Evolutionary conservation across 2,329 filamentous ascomycete genomes (phyloP).

Genomic region (Curvularia sp.): DNA sequence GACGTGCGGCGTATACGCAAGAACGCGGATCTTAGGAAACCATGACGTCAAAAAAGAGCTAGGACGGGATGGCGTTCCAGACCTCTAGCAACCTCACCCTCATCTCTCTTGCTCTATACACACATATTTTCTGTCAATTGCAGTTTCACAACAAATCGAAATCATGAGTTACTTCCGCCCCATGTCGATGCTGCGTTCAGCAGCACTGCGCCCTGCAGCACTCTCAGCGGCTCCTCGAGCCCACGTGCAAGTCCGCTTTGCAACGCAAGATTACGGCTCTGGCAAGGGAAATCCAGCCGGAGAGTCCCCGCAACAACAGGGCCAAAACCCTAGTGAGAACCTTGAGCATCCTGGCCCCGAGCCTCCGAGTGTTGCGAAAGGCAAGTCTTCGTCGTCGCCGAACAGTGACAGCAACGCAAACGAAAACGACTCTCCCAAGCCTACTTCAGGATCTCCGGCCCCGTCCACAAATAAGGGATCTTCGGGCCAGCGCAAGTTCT

Average conservation of each 20-base stretch:
- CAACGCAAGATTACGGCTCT: conserved; percentile 53
- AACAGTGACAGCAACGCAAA: conserved; percentile 30
- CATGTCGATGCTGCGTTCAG: conserved; percentile 39
- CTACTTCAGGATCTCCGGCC: conserved; percentile 14
- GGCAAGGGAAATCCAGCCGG: conserved; percentile 53
- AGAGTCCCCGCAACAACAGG: conserved; percentile 55
- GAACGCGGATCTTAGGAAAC: conserved; percentile 9
- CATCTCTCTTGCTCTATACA: not conserved
- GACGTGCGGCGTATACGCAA: conserved; percentile 10
- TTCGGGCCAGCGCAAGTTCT: conserved; percentile 23
- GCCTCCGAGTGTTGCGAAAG: conserved; percentile 53
- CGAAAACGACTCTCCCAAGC: conserved; percentile 18
- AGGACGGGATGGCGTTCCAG: conserved; percentile 8
- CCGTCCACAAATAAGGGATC: conserved; percentile 16
- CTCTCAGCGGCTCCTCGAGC: conserved; percentile 38
- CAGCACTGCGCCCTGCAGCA: conserved; percentile 31
- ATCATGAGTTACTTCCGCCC: conserved; percentile 46
- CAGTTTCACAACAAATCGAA: conserved; percentile 3
- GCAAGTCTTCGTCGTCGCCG: conserved; percentile 41
- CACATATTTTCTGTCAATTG: conserved; percentile 10
- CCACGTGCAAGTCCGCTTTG: conserved; percentile 44
- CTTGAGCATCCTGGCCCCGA: conserved; percentile 57
- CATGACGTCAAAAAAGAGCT: conserved; percentile 20
- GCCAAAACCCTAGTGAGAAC: conserved; percentile 49
- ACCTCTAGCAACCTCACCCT: not conserved